Evolutionary conservation across 2,329 filamentous ascomycete species (phyloP), one percentile per base, ranked within the genome.

Genomic region (Phaeosphaeriaceae sp.): DNA sequence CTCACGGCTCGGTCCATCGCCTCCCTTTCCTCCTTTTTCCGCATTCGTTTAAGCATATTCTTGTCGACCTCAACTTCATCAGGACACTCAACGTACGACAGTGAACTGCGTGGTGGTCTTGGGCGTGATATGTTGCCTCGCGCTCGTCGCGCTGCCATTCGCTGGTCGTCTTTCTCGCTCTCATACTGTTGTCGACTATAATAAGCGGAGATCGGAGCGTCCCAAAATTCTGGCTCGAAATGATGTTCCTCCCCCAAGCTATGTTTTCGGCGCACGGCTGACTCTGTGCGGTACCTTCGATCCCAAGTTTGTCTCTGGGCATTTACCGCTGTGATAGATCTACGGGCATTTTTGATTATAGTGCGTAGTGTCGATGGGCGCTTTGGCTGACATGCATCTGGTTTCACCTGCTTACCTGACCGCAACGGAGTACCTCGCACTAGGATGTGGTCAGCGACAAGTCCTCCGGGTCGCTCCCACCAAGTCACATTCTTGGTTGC

Each of bases 401-500:
- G 29, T 39, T 28, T n/a, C 23, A 37, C 26, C 12, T 39, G 26
- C 29, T 23, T 40, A 39, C 36, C 45, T 29, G 37, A 26, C 18
- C 35, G 48, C 26, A 29, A 26, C 9, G 49, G 50, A 26, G 45
- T 53, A 16, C 35, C 41, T 4, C 46, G 40, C 15, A 43, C 28
- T 5, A 37, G 11, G 20, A 37, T 26, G 28, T 46, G 46, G 5
- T 52, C 48, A 23, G 26, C 36, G n/a, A 46, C 54, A 33, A 56
- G 52, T 11, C 32, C 54, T 21, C 50, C 52, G 26, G 51, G 43
- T 9, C 26, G 57, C 51, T 68, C 64, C 64, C 64, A 69, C 64
- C 65, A 68, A 18, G 61, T 42, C 18, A 49, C 18, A 16, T 56
- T 46, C 12, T 42, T 38, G 33, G 43, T 41, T 8, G 43, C n/a